Conservation (phyloP, 768 basidiomycete species). For the Phylloporus rhodoxanthus region DNA sequence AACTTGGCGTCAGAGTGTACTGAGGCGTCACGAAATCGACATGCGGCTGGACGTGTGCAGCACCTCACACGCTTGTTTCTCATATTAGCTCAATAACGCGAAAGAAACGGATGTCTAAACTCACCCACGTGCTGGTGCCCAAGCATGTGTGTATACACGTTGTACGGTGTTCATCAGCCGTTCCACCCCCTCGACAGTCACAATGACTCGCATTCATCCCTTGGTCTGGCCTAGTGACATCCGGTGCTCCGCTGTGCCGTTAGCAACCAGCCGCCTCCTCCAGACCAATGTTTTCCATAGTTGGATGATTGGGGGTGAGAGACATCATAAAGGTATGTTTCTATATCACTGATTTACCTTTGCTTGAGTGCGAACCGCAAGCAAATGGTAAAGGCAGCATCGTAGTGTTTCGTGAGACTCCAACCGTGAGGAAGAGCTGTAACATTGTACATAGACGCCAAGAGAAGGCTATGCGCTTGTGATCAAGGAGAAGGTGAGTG, state of each 20-base stretch:
- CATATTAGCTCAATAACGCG: background rate
- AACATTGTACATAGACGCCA: conserved; percentile 22
- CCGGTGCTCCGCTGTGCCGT: conserved; percentile 19
- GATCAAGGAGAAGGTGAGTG: conserved; percentile 9
- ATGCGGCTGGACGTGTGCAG: conserved; percentile 25
- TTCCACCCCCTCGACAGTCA: conserved; percentile 31
- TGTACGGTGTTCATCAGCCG: conserved; percentile 29
- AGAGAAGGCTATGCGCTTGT: conserved; percentile 13
- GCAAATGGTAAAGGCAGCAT: conserved; percentile 24
- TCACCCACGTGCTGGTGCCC: conserved; percentile 23
- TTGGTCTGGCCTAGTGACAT: conserved; percentile 12
- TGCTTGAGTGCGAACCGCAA: conserved; percentile 32
- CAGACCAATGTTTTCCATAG: conserved; percentile 29
- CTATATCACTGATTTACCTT: conserved; percentile 24
- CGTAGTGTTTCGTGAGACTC: conserved; percentile 33
- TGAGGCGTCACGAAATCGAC: conserved; percentile 32
- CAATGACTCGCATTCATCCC: conserved; percentile 24
- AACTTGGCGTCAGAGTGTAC: conserved; percentile 29
- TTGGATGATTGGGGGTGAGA: conserved; percentile 30
- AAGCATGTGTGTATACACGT: conserved; percentile 22
- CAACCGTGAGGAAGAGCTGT: conserved; percentile 32
- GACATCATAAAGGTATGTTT: conserved; percentile 21
- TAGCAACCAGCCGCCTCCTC: conserved; percentile 23
- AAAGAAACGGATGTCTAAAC: background rate
- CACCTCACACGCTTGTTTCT: conserved; percentile 23